Evolutionary conservation across 1,284 basidiomycete genomes (phyloP).

Genomic region (Ceratobasidium sp.): DNA sequence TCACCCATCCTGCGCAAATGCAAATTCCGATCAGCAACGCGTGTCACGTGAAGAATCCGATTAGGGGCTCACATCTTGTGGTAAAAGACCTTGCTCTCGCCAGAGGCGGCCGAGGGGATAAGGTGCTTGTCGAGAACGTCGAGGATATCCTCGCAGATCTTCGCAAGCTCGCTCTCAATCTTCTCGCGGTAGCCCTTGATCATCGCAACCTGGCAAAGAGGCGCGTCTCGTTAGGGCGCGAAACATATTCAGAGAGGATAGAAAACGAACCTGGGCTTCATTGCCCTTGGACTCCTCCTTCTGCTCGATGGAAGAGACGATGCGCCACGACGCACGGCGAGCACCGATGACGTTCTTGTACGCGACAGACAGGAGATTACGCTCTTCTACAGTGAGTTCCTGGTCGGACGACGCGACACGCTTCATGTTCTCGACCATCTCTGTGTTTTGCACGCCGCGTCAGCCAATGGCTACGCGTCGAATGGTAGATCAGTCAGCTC

Average conservation of each 20-base stretch:
- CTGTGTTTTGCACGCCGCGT: conserved; percentile 60
- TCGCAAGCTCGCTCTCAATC: conserved; percentile 97
- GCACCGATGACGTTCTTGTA: conserved; percentile 99
- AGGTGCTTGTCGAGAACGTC: conserved; percentile 99
- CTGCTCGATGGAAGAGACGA: conserved; percentile 99
- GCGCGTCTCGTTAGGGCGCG: conserved; percentile 25
- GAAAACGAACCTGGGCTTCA: conserved; percentile 76
- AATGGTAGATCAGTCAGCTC: conserved; percentile 54
- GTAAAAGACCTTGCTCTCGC: conserved; percentile 99
- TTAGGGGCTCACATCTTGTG: conserved; percentile 91
- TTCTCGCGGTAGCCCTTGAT: conserved; percentile 99
- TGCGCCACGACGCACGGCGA: conserved; percentile 98
- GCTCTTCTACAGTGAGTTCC: conserved; percentile 99
- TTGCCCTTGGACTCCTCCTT: conserved; percentile 99
- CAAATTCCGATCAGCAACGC: conserved; percentile 29
- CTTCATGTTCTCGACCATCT: conserved; percentile 99
- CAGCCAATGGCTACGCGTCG: conserved; percentile 47
- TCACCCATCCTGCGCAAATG: conserved; percentile 90
- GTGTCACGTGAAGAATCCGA: conserved; percentile 36
- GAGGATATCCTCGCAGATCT: conserved; percentile 99
- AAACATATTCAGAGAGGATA: not conserved
- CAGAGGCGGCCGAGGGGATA: conserved; percentile 96
- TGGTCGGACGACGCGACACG: conserved; percentile 95
- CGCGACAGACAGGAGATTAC: conserved; percentile 97
- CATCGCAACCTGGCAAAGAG: conserved; percentile 76